phyloP scores from a whole-genome alignment of 306 rosid genomes.

The Trifolium dubium region DNA sequence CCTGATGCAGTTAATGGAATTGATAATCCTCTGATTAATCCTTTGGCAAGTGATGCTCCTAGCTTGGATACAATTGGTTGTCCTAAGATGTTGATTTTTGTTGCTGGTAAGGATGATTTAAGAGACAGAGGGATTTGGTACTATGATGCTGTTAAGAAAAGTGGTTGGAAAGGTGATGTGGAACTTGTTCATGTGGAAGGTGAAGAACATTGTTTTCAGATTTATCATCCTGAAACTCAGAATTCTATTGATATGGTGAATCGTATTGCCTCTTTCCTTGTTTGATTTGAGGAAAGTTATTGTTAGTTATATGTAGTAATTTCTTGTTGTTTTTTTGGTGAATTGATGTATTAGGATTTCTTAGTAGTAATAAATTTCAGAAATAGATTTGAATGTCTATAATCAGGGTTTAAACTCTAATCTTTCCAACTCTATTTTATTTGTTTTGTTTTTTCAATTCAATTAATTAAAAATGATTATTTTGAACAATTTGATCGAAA shows the following conservation, averaged over 20 bases:
- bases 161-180: slow-evolving; percentile 58
- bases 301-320: too few relatives aligned
- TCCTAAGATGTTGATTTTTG: slow-evolving; percentile 43
- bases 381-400: too few relatives aligned
- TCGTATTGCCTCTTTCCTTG: slow-evolving; percentile 57
- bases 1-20: slow-evolving; percentile 50
- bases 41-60: slow-evolving; percentile 46
- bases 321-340: not conserved
- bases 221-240: slow-evolving; percentile 37
- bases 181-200: slow-evolving; percentile 47
- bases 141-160: slow-evolving; percentile 46
- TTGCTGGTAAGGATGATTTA: slow-evolving; percentile 50
- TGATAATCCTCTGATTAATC: slow-evolving; percentile 56
- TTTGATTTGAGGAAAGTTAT: slow-evolving; percentile 34
- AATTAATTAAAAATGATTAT: not conserved
- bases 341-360: not conserved
- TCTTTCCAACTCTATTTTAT: too few relatives aligned
- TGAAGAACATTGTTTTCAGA: slow-evolving; percentile 56
- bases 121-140: slow-evolving; percentile 57
- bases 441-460: not conserved
- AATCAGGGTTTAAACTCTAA: too few relatives aligned
- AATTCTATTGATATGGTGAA: slow-evolving; percentile 43
- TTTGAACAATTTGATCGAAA: not conserved
- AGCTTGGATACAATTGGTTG: slow-evolving; percentile 48
- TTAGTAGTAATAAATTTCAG: slow-evolving; percentile 1